Evolutionary conservation across 2,329 filamentous ascomycete genomes (phyloP).

Genomic region (Cladosporium sp.): DNA sequence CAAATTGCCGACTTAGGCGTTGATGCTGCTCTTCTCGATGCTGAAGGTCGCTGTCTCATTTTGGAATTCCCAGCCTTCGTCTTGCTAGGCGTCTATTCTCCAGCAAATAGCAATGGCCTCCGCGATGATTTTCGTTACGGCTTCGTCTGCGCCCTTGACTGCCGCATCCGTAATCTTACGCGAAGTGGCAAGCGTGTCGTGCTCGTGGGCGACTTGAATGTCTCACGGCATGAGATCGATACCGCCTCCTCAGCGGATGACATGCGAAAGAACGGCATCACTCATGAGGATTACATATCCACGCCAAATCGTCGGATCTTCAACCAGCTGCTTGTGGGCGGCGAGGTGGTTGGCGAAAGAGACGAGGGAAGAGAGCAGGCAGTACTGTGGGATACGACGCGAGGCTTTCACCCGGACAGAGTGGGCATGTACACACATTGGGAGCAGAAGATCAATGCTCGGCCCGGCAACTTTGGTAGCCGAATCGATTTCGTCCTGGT

Average conservation of each 20-base stretch:
- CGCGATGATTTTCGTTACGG: conserved; percentile 77
- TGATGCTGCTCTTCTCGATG: conserved; percentile 73
- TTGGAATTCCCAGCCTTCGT: conserved; percentile 95
- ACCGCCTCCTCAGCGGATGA: conserved; percentile 69
- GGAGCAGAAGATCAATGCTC: conserved; percentile 91
- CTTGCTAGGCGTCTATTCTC: conserved; percentile 86
- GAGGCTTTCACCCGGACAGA: conserved; percentile 74
- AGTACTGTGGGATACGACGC: conserved; percentile 78
- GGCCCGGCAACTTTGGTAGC: conserved; percentile 89
- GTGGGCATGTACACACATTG: conserved; percentile 95
- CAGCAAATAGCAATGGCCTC: conserved; percentile 80
- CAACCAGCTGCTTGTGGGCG: conserved; percentile 77
- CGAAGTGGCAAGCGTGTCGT: conserved; percentile 79
- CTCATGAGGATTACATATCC: conserved; percentile 67
- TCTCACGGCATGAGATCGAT: conserved; percentile 66
- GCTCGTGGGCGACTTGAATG: conserved; percentile 84
- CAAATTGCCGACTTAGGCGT: conserved; percentile 62
- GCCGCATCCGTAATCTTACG: conserved; percentile 77
- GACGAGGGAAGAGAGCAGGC: conserved; percentile 67
- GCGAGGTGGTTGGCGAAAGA: conserved; percentile 61
- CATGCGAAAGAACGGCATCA: conserved; percentile 65
- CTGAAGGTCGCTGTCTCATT: conserved; percentile 85
- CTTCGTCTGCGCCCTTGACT: conserved; percentile 77
- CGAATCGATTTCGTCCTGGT: conserved; percentile 93
- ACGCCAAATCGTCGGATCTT: conserved; percentile 71